These are phyloP conservation scores for Diversispora epigaea DNA, from an alignment of 192 early-diverging fungal genomes.

Conservation along the genomic window DNA sequence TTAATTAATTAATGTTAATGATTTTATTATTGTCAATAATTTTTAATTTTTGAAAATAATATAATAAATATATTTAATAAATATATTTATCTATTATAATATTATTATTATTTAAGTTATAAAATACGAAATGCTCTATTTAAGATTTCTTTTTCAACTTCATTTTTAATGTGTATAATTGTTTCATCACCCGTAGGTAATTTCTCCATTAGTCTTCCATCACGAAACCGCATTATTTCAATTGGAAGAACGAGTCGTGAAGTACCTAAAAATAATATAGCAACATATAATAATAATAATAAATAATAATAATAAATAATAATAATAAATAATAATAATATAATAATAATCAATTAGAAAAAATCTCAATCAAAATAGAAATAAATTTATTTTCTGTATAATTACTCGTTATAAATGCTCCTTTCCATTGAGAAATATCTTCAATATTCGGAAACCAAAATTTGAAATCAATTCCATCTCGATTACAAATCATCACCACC, in stretches of 20 bases:
- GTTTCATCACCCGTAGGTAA: background rate
- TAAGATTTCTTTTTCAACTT: conserved; percentile 29
- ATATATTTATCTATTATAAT: background rate
- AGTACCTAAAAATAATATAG: conserved; percentile 43
- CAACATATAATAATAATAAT: background rate
- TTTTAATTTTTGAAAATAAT: too few relatives aligned
- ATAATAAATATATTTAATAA: too few relatives aligned
- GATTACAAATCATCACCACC: conserved; percentile 56
- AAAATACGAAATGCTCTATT: conserved; percentile 7
- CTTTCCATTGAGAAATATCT: conserved; percentile 56
- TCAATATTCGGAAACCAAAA: conserved; percentile 55
- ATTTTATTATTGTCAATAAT: too few relatives aligned
- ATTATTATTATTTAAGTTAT: background rate
- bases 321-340: background rate
- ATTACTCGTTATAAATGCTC: conserved; percentile 69
- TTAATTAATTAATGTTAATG: too few relatives aligned
- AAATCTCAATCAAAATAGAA: too few relatives aligned
- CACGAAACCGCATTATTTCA: conserved; percentile 44
- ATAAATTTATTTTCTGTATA: background rate
- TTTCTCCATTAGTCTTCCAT: conserved; percentile 33
- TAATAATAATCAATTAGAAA: background rate
- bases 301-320: background rate
- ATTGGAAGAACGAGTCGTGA: conserved; percentile 56
- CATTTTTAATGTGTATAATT: conserved; percentile 15
- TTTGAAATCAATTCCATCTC: conserved; percentile 50